phyloP scores from a whole-genome alignment of 108 stramenopile genomes.

The Pelagomonas calceolata region DNA sequence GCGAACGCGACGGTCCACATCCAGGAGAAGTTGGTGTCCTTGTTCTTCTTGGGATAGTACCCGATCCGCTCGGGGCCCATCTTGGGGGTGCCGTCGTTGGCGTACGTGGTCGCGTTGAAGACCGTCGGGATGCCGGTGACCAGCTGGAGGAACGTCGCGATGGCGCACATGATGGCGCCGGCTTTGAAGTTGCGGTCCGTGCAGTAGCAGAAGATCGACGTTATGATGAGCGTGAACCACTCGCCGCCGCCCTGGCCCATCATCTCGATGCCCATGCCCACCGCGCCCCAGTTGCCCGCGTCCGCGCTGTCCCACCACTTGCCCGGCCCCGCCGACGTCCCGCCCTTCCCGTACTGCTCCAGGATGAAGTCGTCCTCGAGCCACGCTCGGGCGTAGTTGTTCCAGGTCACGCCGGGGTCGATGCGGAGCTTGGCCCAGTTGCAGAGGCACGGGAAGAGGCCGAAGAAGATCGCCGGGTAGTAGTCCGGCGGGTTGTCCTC shows the following conservation, averaged over 20 bases:
- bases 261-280: slow-evolving; percentile 4
- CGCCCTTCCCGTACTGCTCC: not conserved
- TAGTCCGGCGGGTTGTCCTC: slow-evolving; percentile 25
- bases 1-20: not conserved
- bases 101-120: not conserved
- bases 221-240: slow-evolving; percentile 2
- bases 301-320: not conserved
- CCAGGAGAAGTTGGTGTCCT: not conserved
- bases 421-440: slow-evolving; percentile 7
- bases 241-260: slow-evolving; percentile 1
- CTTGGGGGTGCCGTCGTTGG: no score
- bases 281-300: slow-evolving; percentile 5
- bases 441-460: slow-evolving; percentile 25
- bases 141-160: slow-evolving; percentile 1
- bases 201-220: not conserved
- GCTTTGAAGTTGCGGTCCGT: slow-evolving; percentile 11
- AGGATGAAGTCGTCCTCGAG: no score
- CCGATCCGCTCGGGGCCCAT: not conserved
- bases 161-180: slow-evolving; percentile 1
- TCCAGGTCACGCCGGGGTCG: not conserved
- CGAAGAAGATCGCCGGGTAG: slow-evolving; percentile 35
- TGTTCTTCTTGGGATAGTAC: not conserved
- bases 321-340: not conserved
- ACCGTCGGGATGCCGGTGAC: slow-evolving; percentile 4
- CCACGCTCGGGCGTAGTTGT: not conserved